These are phyloP conservation scores for Apophysomyces variabilis DNA, from an alignment of 371 early-diverging fungal species.

Conservation along the genomic window DNA sequence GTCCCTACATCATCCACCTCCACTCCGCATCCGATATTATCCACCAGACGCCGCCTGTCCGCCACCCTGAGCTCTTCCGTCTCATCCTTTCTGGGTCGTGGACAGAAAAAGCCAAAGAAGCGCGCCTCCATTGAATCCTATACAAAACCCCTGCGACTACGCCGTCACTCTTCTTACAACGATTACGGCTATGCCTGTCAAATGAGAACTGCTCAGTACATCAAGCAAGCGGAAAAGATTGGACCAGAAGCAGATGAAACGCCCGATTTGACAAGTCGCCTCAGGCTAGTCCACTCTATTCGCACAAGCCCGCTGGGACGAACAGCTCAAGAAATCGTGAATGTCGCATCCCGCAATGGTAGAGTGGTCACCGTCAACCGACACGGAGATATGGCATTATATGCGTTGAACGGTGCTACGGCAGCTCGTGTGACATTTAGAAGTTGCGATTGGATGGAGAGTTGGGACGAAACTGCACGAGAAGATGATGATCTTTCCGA, in stretches of 20 bases:
- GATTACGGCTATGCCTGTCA: constrained; percentile 52
- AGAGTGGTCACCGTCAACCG: constrained; percentile 47
- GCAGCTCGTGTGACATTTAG: constrained; percentile 31
- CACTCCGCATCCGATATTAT: constrained; percentile 11
- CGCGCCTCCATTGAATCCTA: constrained; percentile 3
- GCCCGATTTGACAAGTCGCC: constrained; percentile 30
- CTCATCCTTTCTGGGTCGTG: constrained; percentile 6
- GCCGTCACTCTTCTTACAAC: constrained; percentile 47
- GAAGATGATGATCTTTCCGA: constrained; percentile 51
- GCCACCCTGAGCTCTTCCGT: constrained; percentile 13
- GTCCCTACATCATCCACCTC: constrained; percentile 12
- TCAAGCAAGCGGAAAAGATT: constrained; percentile 23
- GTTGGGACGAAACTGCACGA: constrained; percentile 18
- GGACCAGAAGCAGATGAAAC: constrained; percentile 3
- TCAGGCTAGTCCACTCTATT: constrained; percentile 36
- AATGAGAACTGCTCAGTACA: constrained; percentile 46
- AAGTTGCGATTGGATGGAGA: constrained; percentile 38
- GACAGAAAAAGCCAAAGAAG: constrained; percentile 12
- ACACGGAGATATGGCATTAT: constrained; percentile 45
- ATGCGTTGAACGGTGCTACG: constrained; percentile 46
- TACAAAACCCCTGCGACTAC: constrained; percentile 25
- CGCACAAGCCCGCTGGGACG: constrained; percentile 36
- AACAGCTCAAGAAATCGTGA: constrained; percentile 37
- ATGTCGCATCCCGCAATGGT: constrained; percentile 32
- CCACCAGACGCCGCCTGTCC: constrained; percentile 11